These are phyloP conservation scores for Thelonectria olida DNA, from an alignment of 2,329 filamentous ascomycete species.

Conservation along the genomic window DNA sequence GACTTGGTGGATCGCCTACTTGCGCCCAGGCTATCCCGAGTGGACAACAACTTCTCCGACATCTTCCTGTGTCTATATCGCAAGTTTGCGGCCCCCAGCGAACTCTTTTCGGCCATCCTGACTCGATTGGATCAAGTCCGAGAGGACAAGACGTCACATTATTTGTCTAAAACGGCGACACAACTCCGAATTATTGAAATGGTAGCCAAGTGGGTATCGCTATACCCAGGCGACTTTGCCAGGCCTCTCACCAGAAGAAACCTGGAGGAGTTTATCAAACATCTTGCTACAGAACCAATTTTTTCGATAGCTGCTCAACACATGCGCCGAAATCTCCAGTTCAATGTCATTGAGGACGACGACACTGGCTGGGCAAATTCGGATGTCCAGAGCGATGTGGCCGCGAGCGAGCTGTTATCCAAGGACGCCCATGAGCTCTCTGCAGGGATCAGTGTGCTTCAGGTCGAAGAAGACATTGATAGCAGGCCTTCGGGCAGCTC, in stretches of 20 bases:
- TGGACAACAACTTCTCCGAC: constrained; percentile 88
- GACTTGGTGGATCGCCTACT: constrained; percentile 90
- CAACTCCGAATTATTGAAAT: constrained; percentile 87
- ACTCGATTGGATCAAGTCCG: constrained; percentile 77
- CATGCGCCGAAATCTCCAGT: constrained; percentile 81
- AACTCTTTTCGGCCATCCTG: constrained; percentile 81
- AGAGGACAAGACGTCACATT: constrained; percentile 71
- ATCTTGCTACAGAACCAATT: constrained; percentile 79
- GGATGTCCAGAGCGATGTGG: constrained; percentile 63
- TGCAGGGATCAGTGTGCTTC: constrained; percentile 56
- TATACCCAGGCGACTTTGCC: constrained; percentile 94
- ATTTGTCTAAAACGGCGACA: constrained; percentile 79
- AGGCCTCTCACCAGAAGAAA: constrained; percentile 76
- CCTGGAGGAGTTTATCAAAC: constrained; percentile 78
- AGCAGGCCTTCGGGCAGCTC: constrained; percentile 58
- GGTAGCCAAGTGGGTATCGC: constrained; percentile 86
- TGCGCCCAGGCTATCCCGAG: constrained; percentile 80
- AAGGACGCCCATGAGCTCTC: constrained; percentile 52
- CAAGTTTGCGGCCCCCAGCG: constrained; percentile 85
- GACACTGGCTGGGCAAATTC: constrained; percentile 92
- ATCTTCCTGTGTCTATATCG: constrained; percentile 94
- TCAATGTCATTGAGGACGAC: constrained; percentile 81
- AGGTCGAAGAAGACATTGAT: constrained; percentile 57
- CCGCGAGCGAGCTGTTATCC: constrained; percentile 46
- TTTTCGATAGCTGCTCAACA: constrained; percentile 88